Base-by-base conservation (phyloP, 495 filamentous ascomycete genomes). In the Lichenothelia convexa region DNA sequence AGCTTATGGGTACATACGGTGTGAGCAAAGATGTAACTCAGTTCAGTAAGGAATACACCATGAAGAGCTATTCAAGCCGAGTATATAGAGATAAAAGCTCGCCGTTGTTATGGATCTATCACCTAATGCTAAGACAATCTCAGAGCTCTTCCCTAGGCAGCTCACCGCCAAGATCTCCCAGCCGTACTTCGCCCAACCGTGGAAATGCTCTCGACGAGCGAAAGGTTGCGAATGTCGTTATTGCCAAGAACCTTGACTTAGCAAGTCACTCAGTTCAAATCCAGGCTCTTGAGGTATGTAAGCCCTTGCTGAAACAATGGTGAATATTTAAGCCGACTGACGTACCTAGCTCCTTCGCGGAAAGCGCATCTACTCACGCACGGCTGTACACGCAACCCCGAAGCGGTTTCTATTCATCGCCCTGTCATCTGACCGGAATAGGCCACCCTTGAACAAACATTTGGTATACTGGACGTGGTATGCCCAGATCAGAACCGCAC, bases 361-460 rank as follows among this genome's bases (percentile, higher is more conserved):
- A 5, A 78, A 72, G 34, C 70, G 78, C 35, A 71, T 93, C 36
- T 73, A 76, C 41, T 82, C 78, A 1, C 70, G 73, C 35, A 80
- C 68, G 16, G 68, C 67, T 12, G 66, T 80, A 33, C 70, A 85
- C 18, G 63, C 68, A 36, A 79, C 80, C 7, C 85, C 86, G 6
- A 71, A 75, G 45, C 65, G 69, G 23, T 95, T 95, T 55, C 60
- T 93, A 12, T 71, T 94, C 46, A 58, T 93, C 18, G 74, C 83
- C 11, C 53, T 93, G 12, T 56, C 85, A 21, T 63, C 60, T 23
- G 47, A 34, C 24, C 42, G 42, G 17, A 38, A 40, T 5, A 34
- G 21, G 4, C 38, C 34, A 18, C 17, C 43, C 13, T 35, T 58
- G 12, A 45, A 39, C 5, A 41, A 39, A 18, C 57, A 57, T 42